A percentile compares a stretch with the other conserved stretches of the same genome.
Conservation (phyloP, 495 filamentous ascomycete genomes). For the Hypoxylon intermedium region DNA sequence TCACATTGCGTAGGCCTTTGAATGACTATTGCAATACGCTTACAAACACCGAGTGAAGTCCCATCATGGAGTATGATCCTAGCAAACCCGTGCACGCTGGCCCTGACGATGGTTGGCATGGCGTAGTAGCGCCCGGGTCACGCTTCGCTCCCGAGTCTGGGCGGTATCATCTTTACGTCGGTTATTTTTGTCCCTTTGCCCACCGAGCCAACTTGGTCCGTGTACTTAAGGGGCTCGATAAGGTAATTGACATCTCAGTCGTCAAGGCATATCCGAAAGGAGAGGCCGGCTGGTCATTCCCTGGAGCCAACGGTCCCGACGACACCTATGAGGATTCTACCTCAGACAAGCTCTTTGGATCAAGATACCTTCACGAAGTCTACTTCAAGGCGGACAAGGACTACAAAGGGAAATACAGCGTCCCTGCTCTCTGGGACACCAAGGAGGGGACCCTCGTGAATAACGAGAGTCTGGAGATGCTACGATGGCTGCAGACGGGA, state of each 20-base stretch:
- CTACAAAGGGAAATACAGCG: conserved; percentile 79
- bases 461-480: conserved; percentile 87
- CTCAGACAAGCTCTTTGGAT: conserved; percentile 67
- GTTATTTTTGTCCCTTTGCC: conserved; percentile 51
- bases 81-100: conserved; percentile 21
- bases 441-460: conserved; percentile 75
- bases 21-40: too few relatives aligned
- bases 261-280: conserved; percentile 47
- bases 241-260: conserved; percentile 69
- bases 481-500: conserved; percentile 68
- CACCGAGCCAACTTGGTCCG: conserved; percentile 76
- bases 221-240: conserved; percentile 75
- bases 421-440: conserved; percentile 81
- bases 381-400: conserved; percentile 73
- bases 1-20: too few relatives aligned
- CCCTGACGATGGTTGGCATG: conserved; percentile 31
- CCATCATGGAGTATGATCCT: conserved; percentile 10
- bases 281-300: conserved; percentile 75
- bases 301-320: conserved; percentile 53
- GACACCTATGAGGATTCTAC: conserved; percentile 63
- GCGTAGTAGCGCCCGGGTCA: conserved; percentile 17
- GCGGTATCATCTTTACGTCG: conserved; percentile 79
- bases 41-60: not conserved
- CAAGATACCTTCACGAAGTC: conserved; percentile 67
- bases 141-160: conserved; percentile 68